Percentiles rank a stretch among this genome's conserved stretches.
Evolutionary conservation across 2,329 filamentous ascomycete species (phyloP).

Genomic region (Sporothrix brunneoviolacea): DNA sequence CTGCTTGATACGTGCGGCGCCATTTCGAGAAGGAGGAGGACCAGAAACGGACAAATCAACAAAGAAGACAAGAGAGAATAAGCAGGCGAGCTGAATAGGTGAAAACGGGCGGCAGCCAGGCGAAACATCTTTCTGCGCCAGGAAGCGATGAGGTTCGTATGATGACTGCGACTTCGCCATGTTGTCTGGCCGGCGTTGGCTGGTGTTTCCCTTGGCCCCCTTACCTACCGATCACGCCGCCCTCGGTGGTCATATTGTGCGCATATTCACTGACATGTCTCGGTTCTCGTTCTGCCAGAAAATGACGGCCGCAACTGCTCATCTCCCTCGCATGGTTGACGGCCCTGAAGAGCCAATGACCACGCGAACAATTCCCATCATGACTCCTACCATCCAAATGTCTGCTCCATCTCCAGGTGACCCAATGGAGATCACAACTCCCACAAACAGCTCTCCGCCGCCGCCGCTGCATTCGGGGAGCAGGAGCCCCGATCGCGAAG

Average conservation of each 20-base stretch:
- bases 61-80: not conserved
- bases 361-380: conserved; percentile 51
- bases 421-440: conserved; percentile 56
- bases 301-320: conserved; percentile 47
- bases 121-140: not conserved
- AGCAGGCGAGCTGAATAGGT: not conserved
- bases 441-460: conserved; percentile 39
- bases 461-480: conserved; percentile 28
- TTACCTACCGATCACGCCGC: not conserved
- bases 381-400: conserved; percentile 51
- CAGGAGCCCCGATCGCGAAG: conserved; percentile 31
- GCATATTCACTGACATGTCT: conserved; percentile 5
- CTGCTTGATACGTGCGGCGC: no score
- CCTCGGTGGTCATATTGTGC: not conserved
- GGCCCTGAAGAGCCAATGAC: conserved; percentile 40
- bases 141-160: conserved; percentile 12
- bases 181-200: not conserved
- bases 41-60: no score
- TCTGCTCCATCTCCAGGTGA: conserved; percentile 52
- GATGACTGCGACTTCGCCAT: not conserved
- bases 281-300: conserved; percentile 15
- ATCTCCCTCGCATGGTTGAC: conserved; percentile 35
- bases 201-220: not conserved
- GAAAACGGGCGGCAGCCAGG: not conserved
- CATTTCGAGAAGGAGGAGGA: not conserved